These are phyloP conservation scores for Danielia oregonensis DNA, from an alignment of 805 yeast genomes.

Conservation along the genomic window DNA sequence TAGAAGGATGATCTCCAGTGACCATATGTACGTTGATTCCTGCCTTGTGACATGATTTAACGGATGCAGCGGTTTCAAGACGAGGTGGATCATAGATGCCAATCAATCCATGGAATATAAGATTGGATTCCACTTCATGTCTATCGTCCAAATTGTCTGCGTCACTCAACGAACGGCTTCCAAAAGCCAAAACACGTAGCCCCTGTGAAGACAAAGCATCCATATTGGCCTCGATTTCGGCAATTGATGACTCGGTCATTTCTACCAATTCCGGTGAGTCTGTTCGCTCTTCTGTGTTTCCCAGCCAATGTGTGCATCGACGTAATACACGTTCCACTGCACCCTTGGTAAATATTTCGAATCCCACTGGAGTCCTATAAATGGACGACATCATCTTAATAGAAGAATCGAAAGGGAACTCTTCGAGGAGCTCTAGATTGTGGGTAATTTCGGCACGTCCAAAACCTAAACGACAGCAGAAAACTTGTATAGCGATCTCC, in stretches of 20 bases:
- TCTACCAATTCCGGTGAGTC: conserved; percentile 12
- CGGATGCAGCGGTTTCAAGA: conserved; percentile 16
- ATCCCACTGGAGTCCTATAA: conserved; percentile 10
- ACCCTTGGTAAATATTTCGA: conserved; percentile 17
- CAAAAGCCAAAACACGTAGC: conserved; percentile 19
- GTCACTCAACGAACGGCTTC: conserved; percentile 12
- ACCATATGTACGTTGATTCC: conserved; percentile 21
- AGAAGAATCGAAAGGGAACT: conserved; percentile 17
- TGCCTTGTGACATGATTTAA: conserved; percentile 17
- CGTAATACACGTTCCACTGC: conserved; percentile 18
- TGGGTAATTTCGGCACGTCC: conserved; percentile 24
- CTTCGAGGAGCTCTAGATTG: conserved; percentile 12
- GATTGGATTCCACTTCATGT: conserved; percentile 15
- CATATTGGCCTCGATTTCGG: conserved; percentile 15
- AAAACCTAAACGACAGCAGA: conserved; percentile 16
- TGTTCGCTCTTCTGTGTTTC: conserved; percentile 15
- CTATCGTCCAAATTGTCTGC: conserved; percentile 13
- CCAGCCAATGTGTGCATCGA: conserved; percentile 16
- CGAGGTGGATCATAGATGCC: conserved; percentile 21
- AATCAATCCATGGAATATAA: conserved; percentile 17
- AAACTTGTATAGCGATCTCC: conserved; percentile 18
- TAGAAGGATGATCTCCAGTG: conserved; percentile 20
- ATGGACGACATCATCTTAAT: conserved; percentile 18
- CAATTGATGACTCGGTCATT: conserved; percentile 15
- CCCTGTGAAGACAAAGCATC: conserved; percentile 18